These are phyloP conservation scores for Calocybe indica DNA, from an alignment of 768 basidiomycete species.

Conservation along the genomic window DNA sequence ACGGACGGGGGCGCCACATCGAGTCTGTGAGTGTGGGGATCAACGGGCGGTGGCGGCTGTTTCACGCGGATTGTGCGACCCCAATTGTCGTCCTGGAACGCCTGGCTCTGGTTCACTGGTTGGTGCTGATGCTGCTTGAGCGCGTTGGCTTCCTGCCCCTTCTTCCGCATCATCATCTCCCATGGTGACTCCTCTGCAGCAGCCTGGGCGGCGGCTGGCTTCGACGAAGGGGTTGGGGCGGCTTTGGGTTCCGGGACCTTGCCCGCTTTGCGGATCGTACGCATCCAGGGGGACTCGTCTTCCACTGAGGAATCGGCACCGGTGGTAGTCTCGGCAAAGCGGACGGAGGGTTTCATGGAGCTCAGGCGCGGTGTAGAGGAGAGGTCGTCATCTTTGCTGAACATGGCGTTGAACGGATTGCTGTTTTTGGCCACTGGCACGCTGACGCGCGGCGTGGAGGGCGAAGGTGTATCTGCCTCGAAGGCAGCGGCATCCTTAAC, in stretches of 20 bases:
- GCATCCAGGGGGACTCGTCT: constrained; percentile 5
- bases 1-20: no score
- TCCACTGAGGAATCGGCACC: not conserved
- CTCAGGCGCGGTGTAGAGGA: constrained; percentile 4
- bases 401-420: no score
- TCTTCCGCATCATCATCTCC: constrained; percentile 1
- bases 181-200: no score
- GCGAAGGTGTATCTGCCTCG: not conserved
- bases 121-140: not conserved
- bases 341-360: constrained; percentile 1
- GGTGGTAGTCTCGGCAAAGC: not conserved
- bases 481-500: not conserved
- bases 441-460: constrained; percentile 1
- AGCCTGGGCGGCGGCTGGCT: no score
- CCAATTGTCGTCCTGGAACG: no score
- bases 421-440: not conserved
- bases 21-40: no score
- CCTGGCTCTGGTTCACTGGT: no score
- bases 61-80: no score
- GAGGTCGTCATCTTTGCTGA: not conserved
- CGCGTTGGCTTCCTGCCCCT: not conserved
- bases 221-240: no score
- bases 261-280: not conserved
- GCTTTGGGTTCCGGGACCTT: no score
- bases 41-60: no score